These are phyloP conservation scores for Saccharomycopsis phalli DNA, from an alignment of 1,139 yeast species.

Conservation along the genomic window DNA sequence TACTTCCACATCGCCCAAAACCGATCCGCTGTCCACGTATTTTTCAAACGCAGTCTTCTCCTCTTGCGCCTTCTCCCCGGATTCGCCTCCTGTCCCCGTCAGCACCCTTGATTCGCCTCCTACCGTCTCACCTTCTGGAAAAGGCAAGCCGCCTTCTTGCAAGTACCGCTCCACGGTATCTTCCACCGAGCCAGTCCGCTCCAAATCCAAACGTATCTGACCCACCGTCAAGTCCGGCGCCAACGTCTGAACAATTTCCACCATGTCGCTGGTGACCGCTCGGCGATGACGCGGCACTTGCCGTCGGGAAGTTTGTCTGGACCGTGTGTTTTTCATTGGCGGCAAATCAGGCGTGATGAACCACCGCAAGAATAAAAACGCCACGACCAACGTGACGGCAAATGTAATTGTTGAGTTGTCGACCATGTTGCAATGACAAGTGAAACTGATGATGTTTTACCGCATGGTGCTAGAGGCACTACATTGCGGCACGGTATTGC, in stretches of 20 bases:
- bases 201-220: slow-evolving; percentile 59
- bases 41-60: slow-evolving; percentile 14
- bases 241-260: slow-evolving; percentile 74
- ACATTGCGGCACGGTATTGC: too few relatives aligned
- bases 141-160: slow-evolving; percentile 56
- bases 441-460: too few relatives aligned
- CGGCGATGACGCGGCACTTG: slow-evolving; percentile 31
- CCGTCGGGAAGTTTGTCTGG: slow-evolving; percentile 8
- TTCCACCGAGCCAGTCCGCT: slow-evolving; percentile 72
- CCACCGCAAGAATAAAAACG: slow-evolving; percentile 54
- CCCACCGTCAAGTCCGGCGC: slow-evolving; percentile 66
- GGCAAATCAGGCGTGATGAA: slow-evolving; percentile 44
- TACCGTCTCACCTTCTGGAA: slow-evolving; percentile 45
- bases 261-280: slow-evolving; percentile 68
- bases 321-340: slow-evolving; percentile 18
- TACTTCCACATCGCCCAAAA: slow-evolving; percentile 1
- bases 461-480: too few relatives aligned
- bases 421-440: slow-evolving; percentile 32
- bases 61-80: background rate
- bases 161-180: slow-evolving; percentile 65
- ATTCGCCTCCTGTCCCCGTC: slow-evolving; percentile 17
- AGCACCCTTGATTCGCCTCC: slow-evolving; percentile 7
- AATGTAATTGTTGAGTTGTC: slow-evolving; percentile 47
- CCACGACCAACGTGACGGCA: slow-evolving; percentile 39
- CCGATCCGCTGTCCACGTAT: slow-evolving; percentile 3